phyloP scores from a whole-genome alignment of 345 rosid species.

The Bruguiera gymnorhiza region DNA sequence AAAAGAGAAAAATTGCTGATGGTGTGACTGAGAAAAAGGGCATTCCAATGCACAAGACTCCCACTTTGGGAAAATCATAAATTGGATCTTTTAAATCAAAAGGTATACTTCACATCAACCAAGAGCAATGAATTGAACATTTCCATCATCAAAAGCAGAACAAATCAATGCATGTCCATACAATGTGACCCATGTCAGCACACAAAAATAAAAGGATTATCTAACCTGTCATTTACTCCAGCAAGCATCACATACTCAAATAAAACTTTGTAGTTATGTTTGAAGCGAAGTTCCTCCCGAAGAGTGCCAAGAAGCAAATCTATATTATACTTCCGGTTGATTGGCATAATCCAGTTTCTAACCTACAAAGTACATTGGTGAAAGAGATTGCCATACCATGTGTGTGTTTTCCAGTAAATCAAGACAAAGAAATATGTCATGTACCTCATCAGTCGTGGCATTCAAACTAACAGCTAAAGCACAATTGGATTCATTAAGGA shows the following conservation, averaged over 20 bases:
- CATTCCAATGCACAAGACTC: no score
- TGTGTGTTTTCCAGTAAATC: neutral
- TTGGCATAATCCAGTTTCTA: slow-evolving; percentile 95
- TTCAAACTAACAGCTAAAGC: slow-evolving; percentile 92
- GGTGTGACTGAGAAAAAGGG: neutral
- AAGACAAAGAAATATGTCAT: slow-evolving; percentile 14
- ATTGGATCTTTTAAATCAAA: no score
- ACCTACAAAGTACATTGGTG: slow-evolving; percentile 47
- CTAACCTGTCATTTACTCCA: slow-evolving; percentile 85
- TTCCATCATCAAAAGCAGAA: no score
- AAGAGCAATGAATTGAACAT: no score
- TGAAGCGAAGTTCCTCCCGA: slow-evolving; percentile 58
- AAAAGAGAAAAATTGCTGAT: slow-evolving; percentile 5
- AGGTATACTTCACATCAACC: no score
- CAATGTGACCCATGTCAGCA: neutral
- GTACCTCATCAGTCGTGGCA: slow-evolving; percentile 96
- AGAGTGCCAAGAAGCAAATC: slow-evolving; percentile 78
- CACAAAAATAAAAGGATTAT: neutral
- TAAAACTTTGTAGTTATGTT: slow-evolving; percentile 70
- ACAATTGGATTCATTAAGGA: slow-evolving; percentile 73
- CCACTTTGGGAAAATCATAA: no score
- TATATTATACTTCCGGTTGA: slow-evolving; percentile 74
- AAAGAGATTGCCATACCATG: slow-evolving; percentile 11
- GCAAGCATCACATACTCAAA: slow-evolving; percentile 93
- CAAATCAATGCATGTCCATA: no score